Base-by-base conservation (phyloP, 306 rosid species). In the Quercus mongolica region DNA sequence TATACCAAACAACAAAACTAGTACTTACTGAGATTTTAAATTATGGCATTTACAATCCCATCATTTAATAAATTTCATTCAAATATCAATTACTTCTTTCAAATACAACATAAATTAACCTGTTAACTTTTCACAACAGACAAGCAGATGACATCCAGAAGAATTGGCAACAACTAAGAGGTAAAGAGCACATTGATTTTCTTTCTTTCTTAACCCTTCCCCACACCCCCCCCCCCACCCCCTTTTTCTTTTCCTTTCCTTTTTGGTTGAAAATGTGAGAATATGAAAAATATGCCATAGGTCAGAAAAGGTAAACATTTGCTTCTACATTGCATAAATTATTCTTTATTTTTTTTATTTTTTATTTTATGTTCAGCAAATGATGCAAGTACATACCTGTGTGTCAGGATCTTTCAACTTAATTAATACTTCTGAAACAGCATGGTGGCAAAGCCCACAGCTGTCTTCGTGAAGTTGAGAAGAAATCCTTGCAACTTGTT, bases 341-440 rank as follows among this genome's bases (percentile, higher is more conserved):
- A 63, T 4, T 23, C 44, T 58, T 2, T 3, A 3, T 0, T 0
- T 23, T 5, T 14, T 35, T 58, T 2, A 3, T 6, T 3, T 9
- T 38, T 52, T 5, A 19, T 26, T n/a, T 57, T 33, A 25, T 73
- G 20, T 65, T 46, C 25, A 73, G 76, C 72, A 59, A 83, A 54
- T 26, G 49, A 74, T 14, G 31, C 56, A 71, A 76, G 15, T 75
- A 56, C 83, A 68, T 70, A 93, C 99, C 96, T 93, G 83, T 1
- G 91, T 89, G 80, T 88, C 93, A 30, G 97, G 97, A 82, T 95
- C 94, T 78, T 87, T 81, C 86, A 95, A 62, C 92, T 91, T 95
- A 55, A 28, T 74, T 81, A 86, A 56, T 72, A 91, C 68, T 52
- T 84, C 88, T 33, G 94, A 84, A 83, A 95, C 77, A 54, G 94